phyloP scores from a whole-genome alignment of 306 rosid species.

The Castanea crenata region DNA sequence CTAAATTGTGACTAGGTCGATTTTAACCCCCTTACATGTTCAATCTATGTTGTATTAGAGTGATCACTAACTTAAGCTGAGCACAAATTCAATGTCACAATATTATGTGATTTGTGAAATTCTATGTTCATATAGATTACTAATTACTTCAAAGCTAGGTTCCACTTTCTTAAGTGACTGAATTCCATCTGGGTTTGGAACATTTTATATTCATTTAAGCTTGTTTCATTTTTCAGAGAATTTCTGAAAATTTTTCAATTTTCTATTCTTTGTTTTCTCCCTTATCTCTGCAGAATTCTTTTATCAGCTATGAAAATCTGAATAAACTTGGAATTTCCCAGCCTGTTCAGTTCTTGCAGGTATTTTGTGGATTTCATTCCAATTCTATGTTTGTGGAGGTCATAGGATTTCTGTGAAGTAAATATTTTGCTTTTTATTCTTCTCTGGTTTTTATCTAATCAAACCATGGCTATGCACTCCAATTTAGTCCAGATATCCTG shows the following conservation, averaged over 20 bases:
- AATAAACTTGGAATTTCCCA: constrained; percentile 91
- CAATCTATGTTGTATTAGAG: not conserved
- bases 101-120: not conserved
- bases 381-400: constrained; percentile 15
- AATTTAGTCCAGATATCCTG: constrained; percentile 98
- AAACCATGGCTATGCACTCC: constrained; percentile 43
- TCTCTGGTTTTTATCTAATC: constrained; percentile 34
- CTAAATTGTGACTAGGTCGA: not conserved
- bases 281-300: constrained; percentile 72
- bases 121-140: not conserved
- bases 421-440: constrained; percentile 13
- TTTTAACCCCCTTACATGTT: not conserved
- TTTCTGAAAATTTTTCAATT: constrained; percentile 11
- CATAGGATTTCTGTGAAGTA: constrained; percentile 22
- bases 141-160: not conserved
- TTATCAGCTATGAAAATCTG: constrained; percentile 72
- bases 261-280: constrained; percentile 1
- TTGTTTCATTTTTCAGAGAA: not conserved
- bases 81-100: not conserved
- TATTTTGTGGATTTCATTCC: constrained; percentile 50
- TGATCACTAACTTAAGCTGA: constrained; percentile 6
- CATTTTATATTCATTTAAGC: not conserved
- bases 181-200: too few relatives aligned
- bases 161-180: not conserved
- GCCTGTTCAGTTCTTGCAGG: constrained; percentile 95